Conservation (phyloP, 2,329 filamentous ascomycete species). For the Ceratocystiopsis sp. region DNA sequence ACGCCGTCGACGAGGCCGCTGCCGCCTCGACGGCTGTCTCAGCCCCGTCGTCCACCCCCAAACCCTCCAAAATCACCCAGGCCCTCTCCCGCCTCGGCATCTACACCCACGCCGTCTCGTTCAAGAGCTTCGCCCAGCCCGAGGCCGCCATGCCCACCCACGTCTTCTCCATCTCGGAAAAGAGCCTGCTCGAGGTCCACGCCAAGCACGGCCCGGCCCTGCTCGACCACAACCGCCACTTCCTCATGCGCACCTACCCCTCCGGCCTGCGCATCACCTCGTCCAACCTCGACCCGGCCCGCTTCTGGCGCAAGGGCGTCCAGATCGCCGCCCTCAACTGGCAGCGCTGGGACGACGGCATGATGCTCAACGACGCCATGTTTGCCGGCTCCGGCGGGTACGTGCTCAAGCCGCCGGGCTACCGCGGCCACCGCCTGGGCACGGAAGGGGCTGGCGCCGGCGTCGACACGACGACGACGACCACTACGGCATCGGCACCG, state of each 20-base stretch:
- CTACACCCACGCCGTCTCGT: conserved; percentile 70
- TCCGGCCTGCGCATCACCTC: conserved; percentile 67
- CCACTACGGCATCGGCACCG: conserved; percentile 5
- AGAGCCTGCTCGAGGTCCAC: conserved; percentile 43
- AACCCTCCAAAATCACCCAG: conserved; percentile 50
- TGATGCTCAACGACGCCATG: conserved; percentile 76
- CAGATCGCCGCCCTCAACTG: conserved; percentile 90
- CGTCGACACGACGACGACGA: conserved; percentile 1
- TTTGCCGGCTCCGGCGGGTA: conserved; percentile 59
- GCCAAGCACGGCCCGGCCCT: conserved; percentile 33
- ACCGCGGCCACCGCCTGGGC: conserved; percentile 19
- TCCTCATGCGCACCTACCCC: conserved; percentile 77
- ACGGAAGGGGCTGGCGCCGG: too few relatives aligned
- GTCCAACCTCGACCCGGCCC: conserved; percentile 69
- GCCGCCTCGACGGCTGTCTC: conserved; percentile 11
- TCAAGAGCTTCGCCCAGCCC: conserved; percentile 60
- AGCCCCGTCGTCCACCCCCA: conserved; percentile 23
- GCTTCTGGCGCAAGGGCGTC: conserved; percentile 77
- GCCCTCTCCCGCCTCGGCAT: conserved; percentile 60
- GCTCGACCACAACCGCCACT: conserved; percentile 67
- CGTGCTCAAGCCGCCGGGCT: conserved; percentile 51
- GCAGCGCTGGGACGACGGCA: conserved; percentile 78
- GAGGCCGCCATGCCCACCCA: conserved; percentile 48
- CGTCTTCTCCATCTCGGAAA: conserved; percentile 52
- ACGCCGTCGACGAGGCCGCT: conserved; percentile 1